Base-by-base conservation (phyloP, 2,329 filamentous ascomycete species). In the Pseudocercospora cruenta region DNA sequence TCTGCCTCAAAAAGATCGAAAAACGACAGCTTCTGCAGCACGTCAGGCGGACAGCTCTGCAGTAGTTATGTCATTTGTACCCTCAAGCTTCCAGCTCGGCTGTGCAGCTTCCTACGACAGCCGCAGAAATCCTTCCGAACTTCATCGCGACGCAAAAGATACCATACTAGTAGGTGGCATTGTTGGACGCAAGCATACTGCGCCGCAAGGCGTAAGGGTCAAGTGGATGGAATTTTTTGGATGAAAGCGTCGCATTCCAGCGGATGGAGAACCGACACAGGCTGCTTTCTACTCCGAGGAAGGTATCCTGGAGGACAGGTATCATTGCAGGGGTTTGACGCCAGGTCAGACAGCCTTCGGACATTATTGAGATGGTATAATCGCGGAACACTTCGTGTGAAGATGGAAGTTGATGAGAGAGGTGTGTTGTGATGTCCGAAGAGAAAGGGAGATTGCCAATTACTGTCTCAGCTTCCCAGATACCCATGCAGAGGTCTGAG, bases 11-110 rank as follows among this genome's bases (percentile, higher is more conserved):
- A 22, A 22, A 19, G 24, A 16, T 5, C 4, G 10, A 31, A 55
- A 19, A 55, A 33, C 14, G 26, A 19, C 22, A n/a, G 51, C 24
- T 55, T 43, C 39, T 43, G 39, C 16, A 43, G 51, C 26, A 55
- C 51, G 51, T 55, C 51, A 55, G 51, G 51, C 26, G 51, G 51
- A 55, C 51, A 55, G 51, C 51, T 55, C 51, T 55, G 51, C 22
- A 16, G 51, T 51, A 22, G 14, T 33, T 55, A 55, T 55, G 51
- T 55, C 51, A 55, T 33, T 54, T 26, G 19, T 51, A 5, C 47
- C 47, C 19, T 26, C 19, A 21, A 22, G 47, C 47, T 22, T 51
- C 47, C 47, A 51, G 47, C 47, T 24, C 47, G 47, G 47, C 47
- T 22, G 51, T 55, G 51, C 51, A 55, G 51, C 51, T 55, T 51